These are phyloP conservation scores for Termitomyces sp. DNA, from an alignment of 768 basidiomycete species.

Conservation along the genomic window DNA sequence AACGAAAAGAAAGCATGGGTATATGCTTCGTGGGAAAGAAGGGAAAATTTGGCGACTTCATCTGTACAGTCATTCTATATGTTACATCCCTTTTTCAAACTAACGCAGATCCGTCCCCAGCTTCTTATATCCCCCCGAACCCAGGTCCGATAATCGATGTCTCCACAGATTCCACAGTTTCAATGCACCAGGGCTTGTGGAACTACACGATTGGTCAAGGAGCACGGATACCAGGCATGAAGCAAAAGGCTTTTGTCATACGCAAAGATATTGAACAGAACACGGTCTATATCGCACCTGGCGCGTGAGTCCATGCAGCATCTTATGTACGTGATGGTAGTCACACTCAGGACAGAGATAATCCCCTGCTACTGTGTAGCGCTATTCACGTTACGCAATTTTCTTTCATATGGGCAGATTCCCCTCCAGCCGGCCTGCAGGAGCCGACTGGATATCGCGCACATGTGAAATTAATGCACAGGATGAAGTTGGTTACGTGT, in stretches of 20 bases:
- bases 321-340: not conserved
- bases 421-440: constrained; percentile 43
- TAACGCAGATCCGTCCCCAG: constrained; percentile 31
- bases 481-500: constrained; percentile 53
- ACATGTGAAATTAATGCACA: constrained; percentile 63
- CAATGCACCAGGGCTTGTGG: constrained; percentile 74
- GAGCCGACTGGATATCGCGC: constrained; percentile 40
- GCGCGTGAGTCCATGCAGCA: constrained; percentile 44
- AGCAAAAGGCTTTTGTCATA: constrained; percentile 64
- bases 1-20: constrained; percentile 85
- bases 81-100: not conserved
- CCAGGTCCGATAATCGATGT: constrained; percentile 67
- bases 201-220: constrained; percentile 83
- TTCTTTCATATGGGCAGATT: constrained; percentile 73
- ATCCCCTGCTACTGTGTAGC: constrained; percentile 48
- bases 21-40: constrained; percentile 92
- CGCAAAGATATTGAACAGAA: constrained; percentile 62
- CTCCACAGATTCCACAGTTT: constrained; percentile 47
- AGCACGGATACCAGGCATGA: constrained; percentile 59
- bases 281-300: constrained; percentile 71
- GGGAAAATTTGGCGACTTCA: constrained; percentile 63
- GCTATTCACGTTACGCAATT: constrained; percentile 44
- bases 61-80: constrained; percentile 41
- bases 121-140: constrained; percentile 66
- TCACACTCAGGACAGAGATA: constrained; percentile 36